These are phyloP conservation scores for Cyanodermella asteris DNA, from an alignment of 2,329 filamentous ascomycete genomes.

Conservation along the genomic window DNA sequence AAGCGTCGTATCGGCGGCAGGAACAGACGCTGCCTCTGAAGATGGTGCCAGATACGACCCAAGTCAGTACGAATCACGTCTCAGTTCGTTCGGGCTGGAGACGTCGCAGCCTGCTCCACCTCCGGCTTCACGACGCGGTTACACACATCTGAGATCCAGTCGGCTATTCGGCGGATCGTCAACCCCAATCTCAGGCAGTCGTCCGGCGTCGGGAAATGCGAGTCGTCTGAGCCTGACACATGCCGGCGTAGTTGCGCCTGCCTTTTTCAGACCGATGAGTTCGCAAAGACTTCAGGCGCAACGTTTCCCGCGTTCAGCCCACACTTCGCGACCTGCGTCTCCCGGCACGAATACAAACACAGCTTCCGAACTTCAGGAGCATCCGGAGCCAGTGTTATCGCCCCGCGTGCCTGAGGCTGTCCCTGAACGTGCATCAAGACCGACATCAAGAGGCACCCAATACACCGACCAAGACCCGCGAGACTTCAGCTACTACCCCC, in stretches of 20 bases:
- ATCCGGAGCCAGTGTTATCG: no score
- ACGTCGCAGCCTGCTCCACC: no score
- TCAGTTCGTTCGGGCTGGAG: no score
- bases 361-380: no score
- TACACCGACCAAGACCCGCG: slow-evolving; percentile 57
- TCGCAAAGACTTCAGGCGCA: slow-evolving; percentile 86
- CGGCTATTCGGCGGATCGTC: slow-evolving; percentile 16
- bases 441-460: slow-evolving; percentile 62
- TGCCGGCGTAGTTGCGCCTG: slow-evolving; percentile 70
- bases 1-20: slow-evolving; percentile 49
- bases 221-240: slow-evolving; percentile 64
- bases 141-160: slow-evolving; percentile 15
- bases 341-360: no score
- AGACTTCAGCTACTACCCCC: slow-evolving; percentile 16
- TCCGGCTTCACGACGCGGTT: slow-evolving; percentile 34
- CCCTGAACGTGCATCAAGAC: no score
- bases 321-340: no score
- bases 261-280: slow-evolving; percentile 93
- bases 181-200: slow-evolving; percentile 23
- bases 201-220: no score
- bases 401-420: no score
- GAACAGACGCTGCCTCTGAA: slow-evolving; percentile 39
- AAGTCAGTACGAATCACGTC: no score
- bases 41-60: slow-evolving; percentile 24
- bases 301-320: no score